Evolutionary conservation across 148 eudicot species (phyloP).

Genomic region (Tetragonia tetragonoides): DNA sequence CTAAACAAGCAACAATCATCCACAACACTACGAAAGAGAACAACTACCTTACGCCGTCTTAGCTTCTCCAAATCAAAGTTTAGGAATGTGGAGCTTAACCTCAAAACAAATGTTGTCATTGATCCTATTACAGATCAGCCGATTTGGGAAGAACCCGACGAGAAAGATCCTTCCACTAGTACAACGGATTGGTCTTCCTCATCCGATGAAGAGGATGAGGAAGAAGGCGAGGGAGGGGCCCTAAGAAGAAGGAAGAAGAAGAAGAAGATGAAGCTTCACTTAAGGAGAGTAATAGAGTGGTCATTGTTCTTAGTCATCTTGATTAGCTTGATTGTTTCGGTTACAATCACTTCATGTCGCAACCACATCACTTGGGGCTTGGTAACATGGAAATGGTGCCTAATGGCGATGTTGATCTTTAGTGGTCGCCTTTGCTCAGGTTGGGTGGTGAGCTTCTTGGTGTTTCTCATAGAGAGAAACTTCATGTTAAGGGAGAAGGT

Average conservation of each 20-base stretch:
- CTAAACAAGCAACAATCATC: slow-evolving; percentile 5
- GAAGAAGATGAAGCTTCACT: slow-evolving; percentile 33
- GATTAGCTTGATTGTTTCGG: slow-evolving; percentile 39
- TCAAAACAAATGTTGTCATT: slow-evolving; percentile 9
- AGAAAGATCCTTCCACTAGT: not conserved
- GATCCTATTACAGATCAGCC: slow-evolving; percentile 8
- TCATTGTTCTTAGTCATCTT: slow-evolving; percentile 32
- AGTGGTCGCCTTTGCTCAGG: slow-evolving; percentile 61
- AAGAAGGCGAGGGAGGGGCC: not conserved
- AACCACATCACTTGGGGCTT: slow-evolving; percentile 34
- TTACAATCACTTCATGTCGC: slow-evolving; percentile 26
- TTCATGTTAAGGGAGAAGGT: slow-evolving; percentile 68
- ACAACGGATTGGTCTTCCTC: slow-evolving; percentile 8
- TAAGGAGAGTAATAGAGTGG: slow-evolving; percentile 45
- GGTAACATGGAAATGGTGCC: slow-evolving; percentile 61
- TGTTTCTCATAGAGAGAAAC: slow-evolving; percentile 55
- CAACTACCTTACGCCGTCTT: slow-evolving; percentile 42
- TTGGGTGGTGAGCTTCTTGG: slow-evolving; percentile 49
- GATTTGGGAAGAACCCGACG: slow-evolving; percentile 12
- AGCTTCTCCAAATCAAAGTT: slow-evolving; percentile 59
- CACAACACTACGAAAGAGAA: slow-evolving; percentile 14
- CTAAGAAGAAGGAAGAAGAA: slow-evolving; percentile 16
- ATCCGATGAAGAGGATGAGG: slow-evolving; percentile 24
- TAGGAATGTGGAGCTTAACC: slow-evolving; percentile 43
- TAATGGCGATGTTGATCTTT: slow-evolving; percentile 55